Conservation (phyloP, 345 rosid species). For the Tarenaya hassleriana region DNA sequence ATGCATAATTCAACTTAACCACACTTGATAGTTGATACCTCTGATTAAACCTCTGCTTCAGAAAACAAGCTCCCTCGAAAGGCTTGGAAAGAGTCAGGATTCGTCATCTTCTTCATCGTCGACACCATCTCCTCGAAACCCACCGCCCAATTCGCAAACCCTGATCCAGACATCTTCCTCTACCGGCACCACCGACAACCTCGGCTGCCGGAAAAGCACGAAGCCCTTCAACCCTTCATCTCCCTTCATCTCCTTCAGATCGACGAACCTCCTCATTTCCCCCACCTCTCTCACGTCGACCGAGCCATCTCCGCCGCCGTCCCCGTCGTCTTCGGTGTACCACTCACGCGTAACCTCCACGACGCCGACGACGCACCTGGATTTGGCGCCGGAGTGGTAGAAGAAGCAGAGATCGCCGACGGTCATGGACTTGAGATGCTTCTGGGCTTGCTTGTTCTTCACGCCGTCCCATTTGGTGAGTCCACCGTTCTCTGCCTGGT, state of each 20-base stretch:
- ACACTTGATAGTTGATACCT: too few species aligned
- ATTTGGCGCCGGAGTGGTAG: slow-evolving; percentile 77
- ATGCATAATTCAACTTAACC: too few species aligned
- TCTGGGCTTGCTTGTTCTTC: slow-evolving; percentile 87
- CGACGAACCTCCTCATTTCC: slow-evolving; percentile 67
- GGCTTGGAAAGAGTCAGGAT: background rate
- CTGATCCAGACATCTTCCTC: slow-evolving; percentile 46
- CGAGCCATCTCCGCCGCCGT: slow-evolving; percentile 30
- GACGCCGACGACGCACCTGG: slow-evolving; percentile 77
- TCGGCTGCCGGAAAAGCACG: slow-evolving; percentile 68
- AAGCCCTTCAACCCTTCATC: slow-evolving; percentile 57
- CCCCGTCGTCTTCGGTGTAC: slow-evolving; percentile 38
- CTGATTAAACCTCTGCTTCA: background rate
- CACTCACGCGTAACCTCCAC: slow-evolving; percentile 64
- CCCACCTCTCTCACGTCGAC: slow-evolving; percentile 81
- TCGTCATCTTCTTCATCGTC: slow-evolving; percentile 21
- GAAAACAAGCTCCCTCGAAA: background rate
- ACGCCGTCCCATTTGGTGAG: slow-evolving; percentile 87
- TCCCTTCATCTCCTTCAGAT: slow-evolving; percentile 70
- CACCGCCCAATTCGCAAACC: slow-evolving; percentile 75
- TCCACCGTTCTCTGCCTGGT: slow-evolving; percentile 68
- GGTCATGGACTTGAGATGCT: slow-evolving; percentile 69
- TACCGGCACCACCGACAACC: slow-evolving; percentile 84
- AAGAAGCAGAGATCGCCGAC: slow-evolving; percentile 75
- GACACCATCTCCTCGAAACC: slow-evolving; percentile 69